Evolutionary conservation across 345 rosid genomes (phyloP).

Genomic region (Turritis glabra): DNA sequence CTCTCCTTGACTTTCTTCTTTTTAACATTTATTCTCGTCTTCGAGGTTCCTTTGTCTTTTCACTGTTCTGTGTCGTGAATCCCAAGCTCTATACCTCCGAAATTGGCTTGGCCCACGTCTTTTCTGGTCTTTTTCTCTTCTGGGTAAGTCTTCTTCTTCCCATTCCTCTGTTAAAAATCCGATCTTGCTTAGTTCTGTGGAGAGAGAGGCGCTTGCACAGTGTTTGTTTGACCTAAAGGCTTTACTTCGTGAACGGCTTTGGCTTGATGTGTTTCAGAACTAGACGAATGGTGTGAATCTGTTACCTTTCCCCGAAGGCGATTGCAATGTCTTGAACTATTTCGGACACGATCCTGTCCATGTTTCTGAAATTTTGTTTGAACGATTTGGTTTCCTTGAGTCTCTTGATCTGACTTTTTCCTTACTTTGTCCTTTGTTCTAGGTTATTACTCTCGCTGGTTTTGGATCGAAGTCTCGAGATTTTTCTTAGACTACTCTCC

Average conservation of each 20-base stretch:
- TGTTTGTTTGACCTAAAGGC: slow-evolving; percentile 33
- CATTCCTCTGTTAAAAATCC: slow-evolving; percentile 19
- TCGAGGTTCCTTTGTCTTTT: slow-evolving; percentile 27
- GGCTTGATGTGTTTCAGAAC: slow-evolving; percentile 6
- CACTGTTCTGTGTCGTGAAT: slow-evolving; percentile 41
- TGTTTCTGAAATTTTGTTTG: neutral
- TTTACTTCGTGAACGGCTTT: slow-evolving; percentile 2
- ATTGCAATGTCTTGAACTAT: slow-evolving; percentile 26
- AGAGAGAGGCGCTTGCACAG: slow-evolving; percentile 1
- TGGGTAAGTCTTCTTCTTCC: slow-evolving; percentile 38
- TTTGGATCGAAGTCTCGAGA: slow-evolving; percentile 22
- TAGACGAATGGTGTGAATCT: slow-evolving; percentile 18
- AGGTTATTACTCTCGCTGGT: slow-evolving; percentile 19
- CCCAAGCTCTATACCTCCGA: slow-evolving; percentile 25
- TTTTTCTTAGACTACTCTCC: neutral
- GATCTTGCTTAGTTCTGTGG: slow-evolving; percentile 10
- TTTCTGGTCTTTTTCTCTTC: slow-evolving; percentile 25
- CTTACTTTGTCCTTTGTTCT: slow-evolving; percentile 6
- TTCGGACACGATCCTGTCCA: slow-evolving; percentile 19
- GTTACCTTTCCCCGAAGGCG: slow-evolving; percentile 8
- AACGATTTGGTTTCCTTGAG: neutral
- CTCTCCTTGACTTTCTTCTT: slow-evolving; percentile 38
- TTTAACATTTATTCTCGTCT: slow-evolving; percentile 25
- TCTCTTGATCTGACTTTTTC: slow-evolving; percentile 32
- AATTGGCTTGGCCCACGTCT: slow-evolving; percentile 27